Percentiles rank a stretch among this genome's conserved stretches.
Conservation (phyloP, 2,329 filamentous ascomycete species). For the Rhytidhysteron rufulum region DNA sequence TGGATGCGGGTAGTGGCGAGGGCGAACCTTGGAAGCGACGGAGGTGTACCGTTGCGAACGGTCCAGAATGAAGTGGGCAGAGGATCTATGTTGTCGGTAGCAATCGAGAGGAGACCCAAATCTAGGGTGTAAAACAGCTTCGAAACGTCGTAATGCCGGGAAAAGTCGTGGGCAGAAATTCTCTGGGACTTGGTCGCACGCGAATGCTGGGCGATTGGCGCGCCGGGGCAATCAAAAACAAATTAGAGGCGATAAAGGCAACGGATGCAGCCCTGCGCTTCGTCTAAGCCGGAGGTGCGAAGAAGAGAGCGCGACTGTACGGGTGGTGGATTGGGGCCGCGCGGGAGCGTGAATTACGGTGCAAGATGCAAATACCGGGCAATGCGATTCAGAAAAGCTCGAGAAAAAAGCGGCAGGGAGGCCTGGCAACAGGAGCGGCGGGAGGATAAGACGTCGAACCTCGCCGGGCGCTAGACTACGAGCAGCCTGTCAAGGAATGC, state of each 20-base stretch:
- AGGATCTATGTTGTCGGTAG: slow-evolving; percentile 13
- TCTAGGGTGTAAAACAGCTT: slow-evolving; percentile 28
- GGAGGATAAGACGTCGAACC: slow-evolving; percentile 5
- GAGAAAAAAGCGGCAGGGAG: slow-evolving; percentile 14
- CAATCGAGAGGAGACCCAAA: slow-evolving; percentile 12
- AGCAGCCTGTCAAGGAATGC: slow-evolving; percentile 17
- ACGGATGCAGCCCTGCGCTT: slow-evolving; percentile 10
- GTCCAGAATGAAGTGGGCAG: slow-evolving; percentile 17
- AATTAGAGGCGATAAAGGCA: slow-evolving; percentile 8
- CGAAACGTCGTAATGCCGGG: slow-evolving; percentile 31
- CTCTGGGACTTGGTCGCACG: slow-evolving; percentile 11
- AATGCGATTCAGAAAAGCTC: not conserved
- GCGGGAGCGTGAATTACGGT: slow-evolving; percentile 10
- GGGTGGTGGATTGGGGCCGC: slow-evolving; percentile 6
- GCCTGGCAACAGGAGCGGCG: slow-evolving; percentile 6
- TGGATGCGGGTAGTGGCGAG: slow-evolving; percentile 12
- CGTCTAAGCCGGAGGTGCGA: slow-evolving; percentile 6
- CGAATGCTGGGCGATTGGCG: slow-evolving; percentile 20
- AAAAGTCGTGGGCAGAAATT: slow-evolving; percentile 10
- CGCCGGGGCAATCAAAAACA: slow-evolving; percentile 14
- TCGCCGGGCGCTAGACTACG: slow-evolving; percentile 21
- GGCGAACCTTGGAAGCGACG: slow-evolving; percentile 16
- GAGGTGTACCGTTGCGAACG: slow-evolving; percentile 14
- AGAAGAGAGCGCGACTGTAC: slow-evolving; percentile 7
- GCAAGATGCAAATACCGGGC: slow-evolving; percentile 8